phyloP scores from a whole-genome alignment of 176 grass and related monocot genomes.

The Triticum timopheevii region DNA sequence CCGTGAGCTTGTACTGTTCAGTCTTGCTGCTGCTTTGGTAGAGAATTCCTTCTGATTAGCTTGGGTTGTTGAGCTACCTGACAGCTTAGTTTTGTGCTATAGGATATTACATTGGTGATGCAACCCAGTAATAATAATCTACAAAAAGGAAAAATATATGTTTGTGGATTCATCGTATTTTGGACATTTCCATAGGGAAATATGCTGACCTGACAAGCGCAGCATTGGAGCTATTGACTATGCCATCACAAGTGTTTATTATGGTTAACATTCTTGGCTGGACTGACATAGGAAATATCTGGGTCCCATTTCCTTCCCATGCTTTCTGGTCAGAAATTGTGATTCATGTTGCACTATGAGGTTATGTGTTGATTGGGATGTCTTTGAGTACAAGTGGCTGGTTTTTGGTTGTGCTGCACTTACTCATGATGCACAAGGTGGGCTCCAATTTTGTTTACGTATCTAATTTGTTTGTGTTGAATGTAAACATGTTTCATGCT shows the following conservation, averaged over 20 bases:
- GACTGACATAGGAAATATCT: slow-evolving; percentile 34
- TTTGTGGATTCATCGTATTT: slow-evolving; percentile 32
- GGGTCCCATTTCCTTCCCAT: slow-evolving; percentile 3
- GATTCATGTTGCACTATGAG: not conserved
- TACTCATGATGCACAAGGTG: slow-evolving; percentile 31
- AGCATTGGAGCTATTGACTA: slow-evolving; percentile 27
- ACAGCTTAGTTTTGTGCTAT: slow-evolving; percentile 25
- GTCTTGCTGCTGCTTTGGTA: slow-evolving; percentile 21
- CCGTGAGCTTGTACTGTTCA: not conserved
- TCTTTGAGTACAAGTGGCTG: slow-evolving; percentile 20
- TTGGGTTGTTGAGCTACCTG: slow-evolving; percentile 16
- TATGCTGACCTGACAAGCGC: slow-evolving; percentile 24
- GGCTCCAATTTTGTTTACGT: not conserved
- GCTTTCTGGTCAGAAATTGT: slow-evolving; percentile 21
- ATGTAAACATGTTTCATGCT: not conserved
- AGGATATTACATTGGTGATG: slow-evolving; percentile 23
- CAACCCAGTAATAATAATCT: slow-evolving; percentile 37
- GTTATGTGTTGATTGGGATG: slow-evolving; percentile 26
- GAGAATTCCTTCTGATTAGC: slow-evolving; percentile 18
- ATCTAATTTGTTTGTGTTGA: not conserved
- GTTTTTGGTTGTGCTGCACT: slow-evolving; percentile 20
- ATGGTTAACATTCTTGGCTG: slow-evolving; percentile 26
- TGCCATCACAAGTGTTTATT: slow-evolving; percentile 8
- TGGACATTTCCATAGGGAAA: slow-evolving; percentile 29
- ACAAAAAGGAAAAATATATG: not conserved